Evolutionary conservation across 1,139 yeast genomes (phyloP), one percentile per base, ranked within the genome.

Genomic region (Candida pseudocylindracea): DNA sequence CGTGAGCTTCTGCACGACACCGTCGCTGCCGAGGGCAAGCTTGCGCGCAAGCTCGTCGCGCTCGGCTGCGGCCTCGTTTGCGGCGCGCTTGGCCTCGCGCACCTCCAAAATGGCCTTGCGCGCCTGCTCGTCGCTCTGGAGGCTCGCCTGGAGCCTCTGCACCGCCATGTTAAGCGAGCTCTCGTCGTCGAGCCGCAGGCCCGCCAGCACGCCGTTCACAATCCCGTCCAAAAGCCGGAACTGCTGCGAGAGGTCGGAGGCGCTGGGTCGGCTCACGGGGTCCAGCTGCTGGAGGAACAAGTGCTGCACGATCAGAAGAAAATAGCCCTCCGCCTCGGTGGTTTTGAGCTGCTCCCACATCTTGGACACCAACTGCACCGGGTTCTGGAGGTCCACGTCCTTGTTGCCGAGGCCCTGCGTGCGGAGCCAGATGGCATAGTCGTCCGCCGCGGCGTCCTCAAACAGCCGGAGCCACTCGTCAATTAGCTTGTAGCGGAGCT

Each of bases 121-220:
- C 13, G 93, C 94, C 50, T 76, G 79, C 38, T 83, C 94, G 50
- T 88, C 98, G 0, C 94, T 80, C 42, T 74, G 75, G 50, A 85
- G 63, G n/a, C 83, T 66, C 34, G 81, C 71, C 38, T 71, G 63
- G 35, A 88, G 60, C 38, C 75, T 61, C 45, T 83, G 91, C 29
- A 88, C 78, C 1, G 93, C 85, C 40, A 81, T 71, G 33, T 79
- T 81, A 43, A 83, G 64, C 6, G 83, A 79, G 8, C 85, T 64
- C 30, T 76, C 80, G 38, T 74, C 73, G 41, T 75, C 76, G 1
- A 72, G 55, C 11, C 67, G 59, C 15, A 76, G 72, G 4, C 52
- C 59, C 64, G 72, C 63, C 4, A 88, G 70, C 8, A 88, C 72
- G 45, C 80, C 80, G 26, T 88, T 76, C 24, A 83, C 66, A 39